These are phyloP conservation scores for Phaffia rhodozyma DNA, from an alignment of 1,284 basidiomycete species.

Conservation along the genomic window DNA sequence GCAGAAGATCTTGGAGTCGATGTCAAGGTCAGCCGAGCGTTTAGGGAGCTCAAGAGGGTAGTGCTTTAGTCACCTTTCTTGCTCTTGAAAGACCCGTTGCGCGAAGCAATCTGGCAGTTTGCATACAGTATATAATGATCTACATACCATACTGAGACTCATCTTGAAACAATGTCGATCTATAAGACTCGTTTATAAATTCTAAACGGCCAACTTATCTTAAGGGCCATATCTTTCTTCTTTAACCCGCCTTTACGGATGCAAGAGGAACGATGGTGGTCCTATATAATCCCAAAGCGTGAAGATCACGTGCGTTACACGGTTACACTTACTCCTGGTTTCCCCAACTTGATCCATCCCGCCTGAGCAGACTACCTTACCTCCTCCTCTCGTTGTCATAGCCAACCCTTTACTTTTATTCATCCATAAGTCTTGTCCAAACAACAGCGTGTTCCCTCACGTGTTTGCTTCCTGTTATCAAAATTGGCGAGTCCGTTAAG, in stretches of 20 bases:
- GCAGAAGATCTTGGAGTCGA: slow-evolving; percentile 56
- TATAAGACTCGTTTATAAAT: neutral
- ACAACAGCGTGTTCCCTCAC: too few species aligned
- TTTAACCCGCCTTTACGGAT: too few species aligned
- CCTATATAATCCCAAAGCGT: neutral
- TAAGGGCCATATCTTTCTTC: neutral
- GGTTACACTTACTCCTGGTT: neutral
- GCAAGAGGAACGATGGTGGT: too few species aligned
- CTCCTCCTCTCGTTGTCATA: neutral
- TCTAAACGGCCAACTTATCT: neutral
- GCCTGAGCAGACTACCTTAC: neutral
- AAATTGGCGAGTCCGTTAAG: too few species aligned
- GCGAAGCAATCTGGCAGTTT: neutral
- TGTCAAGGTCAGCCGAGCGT: slow-evolving; percentile 41
- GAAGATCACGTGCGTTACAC: neutral
- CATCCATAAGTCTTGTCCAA: too few species aligned
- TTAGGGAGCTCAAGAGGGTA: slow-evolving; percentile 31
- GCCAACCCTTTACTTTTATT: too few species aligned
- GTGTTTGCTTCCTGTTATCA: too few species aligned
- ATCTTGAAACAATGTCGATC: neutral
- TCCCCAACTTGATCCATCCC: neutral
- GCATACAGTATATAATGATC: neutral
- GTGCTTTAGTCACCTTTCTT: slow-evolving; percentile 13
- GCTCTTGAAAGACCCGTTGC: neutral
- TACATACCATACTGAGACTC: neutral